Evolutionary conservation across 495 filamentous ascomycete species (phyloP), one percentile per base, ranked within the genome.

Genomic region (Aspergillus sclerotioniger): DNA sequence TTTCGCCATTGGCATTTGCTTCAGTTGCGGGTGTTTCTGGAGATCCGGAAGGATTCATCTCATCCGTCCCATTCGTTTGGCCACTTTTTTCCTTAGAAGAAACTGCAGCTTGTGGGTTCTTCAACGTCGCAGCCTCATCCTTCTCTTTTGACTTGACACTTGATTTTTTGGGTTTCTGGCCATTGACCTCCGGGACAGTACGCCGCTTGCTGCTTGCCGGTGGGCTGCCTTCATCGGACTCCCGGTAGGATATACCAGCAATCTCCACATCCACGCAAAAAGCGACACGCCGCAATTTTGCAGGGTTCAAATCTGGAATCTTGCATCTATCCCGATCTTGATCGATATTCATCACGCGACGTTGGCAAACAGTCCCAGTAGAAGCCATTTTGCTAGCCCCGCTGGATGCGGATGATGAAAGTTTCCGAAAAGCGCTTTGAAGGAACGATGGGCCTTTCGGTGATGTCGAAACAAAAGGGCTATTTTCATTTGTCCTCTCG

Each of bases 221-320:
- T 12, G 71, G 65, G 46, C 64, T 69, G 25, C 75, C 71, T 37
- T 78, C 76, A 52, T 76, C 72, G 15, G 69, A 69, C 41, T 78
- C 75, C 13, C 68, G 68, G 55, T 69, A 69, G 16, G 86, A 82
- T 32, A 82, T 67, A 0, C 84, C 84, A n/a, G 94, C 92, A 65
- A 98, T 94, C 73, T 98, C 94, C 12, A 98, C 94, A 69, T 98
- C 94, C 4, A 98, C 94, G 62, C 89, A 96, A 64, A 98, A 98
- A 2, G 92, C 89, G 2, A 98, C 94, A 33, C 90, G 81, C 19
- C 91, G 82, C 32, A 98, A 72, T 60, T 94, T 96, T 16, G 82
- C 82, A 58, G 88, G 86, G 57, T 93, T 85, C 19, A 98, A 72
- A 59, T 94, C 91, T 28, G 84, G 78, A 25, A 98, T 84, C 15